These are phyloP conservation scores for Passiflora organensis DNA, from an alignment of 345 rosid species.

Conservation along the genomic window DNA sequence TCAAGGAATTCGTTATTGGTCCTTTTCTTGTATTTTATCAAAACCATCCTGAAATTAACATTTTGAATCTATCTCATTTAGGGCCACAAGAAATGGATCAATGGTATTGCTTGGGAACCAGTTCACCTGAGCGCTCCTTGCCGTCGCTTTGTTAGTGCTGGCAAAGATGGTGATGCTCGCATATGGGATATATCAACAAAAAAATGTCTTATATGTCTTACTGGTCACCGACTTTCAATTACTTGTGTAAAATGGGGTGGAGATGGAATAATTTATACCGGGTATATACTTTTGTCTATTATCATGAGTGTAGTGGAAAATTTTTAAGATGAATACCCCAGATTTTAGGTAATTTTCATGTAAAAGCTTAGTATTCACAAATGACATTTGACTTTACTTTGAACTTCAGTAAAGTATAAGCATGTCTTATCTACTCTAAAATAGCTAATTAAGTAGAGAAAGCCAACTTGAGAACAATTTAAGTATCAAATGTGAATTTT, in stretches of 20 bases:
- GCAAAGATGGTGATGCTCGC: constrained; percentile 99
- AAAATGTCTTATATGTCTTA: constrained; percentile 68
- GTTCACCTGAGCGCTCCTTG: constrained; percentile 82
- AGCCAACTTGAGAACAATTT: too few relatives aligned
- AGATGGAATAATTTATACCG: constrained; percentile 84
- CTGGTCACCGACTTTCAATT: constrained; percentile 87
- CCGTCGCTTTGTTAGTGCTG: constrained; percentile 87
- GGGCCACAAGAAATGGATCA: constrained; percentile 99
- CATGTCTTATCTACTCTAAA: too few relatives aligned
- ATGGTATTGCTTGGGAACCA: constrained; percentile 98
- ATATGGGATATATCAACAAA: constrained; percentile 78
- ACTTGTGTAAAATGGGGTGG: constrained; percentile 99
- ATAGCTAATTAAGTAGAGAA: too few relatives aligned
- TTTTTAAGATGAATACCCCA: too few relatives aligned
- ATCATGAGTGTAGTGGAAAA: too few relatives aligned
- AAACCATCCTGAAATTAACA: constrained; percentile 7
- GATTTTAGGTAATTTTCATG: too few relatives aligned
- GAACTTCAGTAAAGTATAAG: too few relatives aligned
- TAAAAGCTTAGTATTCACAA: too few relatives aligned
- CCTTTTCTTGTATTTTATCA: too few relatives aligned
- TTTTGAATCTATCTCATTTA: constrained; percentile 31
- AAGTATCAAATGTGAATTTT: too few relatives aligned
- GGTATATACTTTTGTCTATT: constrained; percentile 33
- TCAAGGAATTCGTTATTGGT: background rate
- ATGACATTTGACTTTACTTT: too few relatives aligned